These are phyloP conservation scores for Megacollybia marginata DNA, from an alignment of 768 basidiomycete species.

Conservation along the genomic window DNA sequence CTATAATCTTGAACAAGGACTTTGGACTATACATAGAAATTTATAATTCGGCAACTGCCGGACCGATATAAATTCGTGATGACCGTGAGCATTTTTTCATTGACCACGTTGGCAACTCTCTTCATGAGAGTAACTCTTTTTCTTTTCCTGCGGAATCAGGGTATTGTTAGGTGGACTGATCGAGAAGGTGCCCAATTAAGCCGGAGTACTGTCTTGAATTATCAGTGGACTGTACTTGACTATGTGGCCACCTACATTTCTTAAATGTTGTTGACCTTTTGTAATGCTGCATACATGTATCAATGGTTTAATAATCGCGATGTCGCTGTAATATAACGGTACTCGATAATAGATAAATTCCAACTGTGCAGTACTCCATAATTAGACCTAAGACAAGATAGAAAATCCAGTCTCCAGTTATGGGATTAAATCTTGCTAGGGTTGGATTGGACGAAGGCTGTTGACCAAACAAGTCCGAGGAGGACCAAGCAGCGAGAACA, in stretches of 20 bases:
- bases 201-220: conserved; percentile 59
- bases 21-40: too few relatives aligned
- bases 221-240: conserved; percentile 60
- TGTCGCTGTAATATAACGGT: conserved; percentile 31
- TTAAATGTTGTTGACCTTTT: too few relatives aligned
- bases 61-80: too few relatives aligned
- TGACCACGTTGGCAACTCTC: too few relatives aligned
- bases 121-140: conserved; percentile 45
- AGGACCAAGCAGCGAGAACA: conserved; percentile 51
- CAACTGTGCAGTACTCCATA: conserved; percentile 48
- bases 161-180: conserved; percentile 45
- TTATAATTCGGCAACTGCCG: too few relatives aligned
- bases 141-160: conserved; percentile 35
- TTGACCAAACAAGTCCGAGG: conserved; percentile 35
- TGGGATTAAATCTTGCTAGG: conserved; percentile 48
- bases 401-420: conserved; percentile 49
- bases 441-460: conserved; percentile 29
- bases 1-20: too few relatives aligned
- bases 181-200: conserved; percentile 61
- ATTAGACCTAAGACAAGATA: conserved; percentile 53
- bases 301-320: conserved; percentile 2
- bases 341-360: conserved; percentile 41
- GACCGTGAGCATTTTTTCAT: too few relatives aligned
- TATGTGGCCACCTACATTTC: conserved; percentile 58
- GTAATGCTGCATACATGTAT: not conserved